Conservation (phyloP, 106 monocot species). For the Posidonia australis region DNA sequence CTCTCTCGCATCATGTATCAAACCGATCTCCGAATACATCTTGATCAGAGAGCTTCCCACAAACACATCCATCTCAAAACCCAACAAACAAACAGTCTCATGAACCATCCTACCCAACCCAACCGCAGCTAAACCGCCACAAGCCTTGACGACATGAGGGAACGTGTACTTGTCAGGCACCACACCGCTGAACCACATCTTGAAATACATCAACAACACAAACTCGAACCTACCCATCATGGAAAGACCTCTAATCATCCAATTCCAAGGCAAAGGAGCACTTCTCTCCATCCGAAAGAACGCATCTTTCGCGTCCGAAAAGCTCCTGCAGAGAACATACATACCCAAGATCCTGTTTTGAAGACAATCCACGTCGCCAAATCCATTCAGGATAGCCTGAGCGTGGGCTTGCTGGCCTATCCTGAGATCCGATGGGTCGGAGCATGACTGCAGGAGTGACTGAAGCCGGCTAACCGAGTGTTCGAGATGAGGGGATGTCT, state of each 20-base stretch:
- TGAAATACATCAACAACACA: conserved; percentile 68
- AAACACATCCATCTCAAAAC: conserved; percentile 49
- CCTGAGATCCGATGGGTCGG: conserved; percentile 16
- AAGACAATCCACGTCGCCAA: conserved; percentile 4
- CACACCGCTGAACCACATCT: conserved; percentile 49
- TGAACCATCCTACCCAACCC: conserved; percentile 48
- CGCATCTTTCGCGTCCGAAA: conserved; percentile 40
- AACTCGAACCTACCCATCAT: conserved; percentile 34
- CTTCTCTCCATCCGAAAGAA: conserved; percentile 41
- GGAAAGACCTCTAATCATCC: conserved; percentile 66
- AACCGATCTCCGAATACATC: conserved; percentile 42
- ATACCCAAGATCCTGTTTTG: conserved; percentile 37
- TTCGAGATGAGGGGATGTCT: not conserved
- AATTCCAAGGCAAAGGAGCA: conserved; percentile 57
- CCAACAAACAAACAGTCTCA: conserved; percentile 31
- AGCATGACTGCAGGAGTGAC: conserved; percentile 18
- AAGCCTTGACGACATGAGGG: conserved; percentile 66
- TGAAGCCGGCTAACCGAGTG: conserved; percentile 8
- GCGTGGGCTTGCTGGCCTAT: conserved; percentile 48
- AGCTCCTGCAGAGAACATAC: conserved; percentile 60
- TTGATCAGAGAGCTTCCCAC: conserved; percentile 78
- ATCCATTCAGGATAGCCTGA: conserved; percentile 30
- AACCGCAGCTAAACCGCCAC: conserved; percentile 34
- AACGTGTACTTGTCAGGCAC: conserved; percentile 67
- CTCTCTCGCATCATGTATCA: conserved; percentile 37